phyloP scores from a whole-genome alignment of 768 basidiomycete species.

The Lactifluus pinguis region DNA sequence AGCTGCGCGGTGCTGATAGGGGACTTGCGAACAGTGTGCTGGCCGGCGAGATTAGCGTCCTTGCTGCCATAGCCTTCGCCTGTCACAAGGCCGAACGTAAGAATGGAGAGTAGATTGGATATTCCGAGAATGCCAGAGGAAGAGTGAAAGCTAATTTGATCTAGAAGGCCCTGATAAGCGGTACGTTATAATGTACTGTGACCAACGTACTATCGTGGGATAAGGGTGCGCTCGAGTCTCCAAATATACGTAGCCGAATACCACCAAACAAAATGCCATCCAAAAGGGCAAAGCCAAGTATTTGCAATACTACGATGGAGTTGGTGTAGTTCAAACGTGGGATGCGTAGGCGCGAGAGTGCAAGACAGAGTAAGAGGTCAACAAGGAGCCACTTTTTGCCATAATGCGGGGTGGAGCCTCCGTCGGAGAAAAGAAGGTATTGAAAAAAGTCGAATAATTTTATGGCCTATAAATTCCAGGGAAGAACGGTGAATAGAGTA shows the following conservation, averaged over 20 bases:
- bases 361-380: constrained; percentile 51
- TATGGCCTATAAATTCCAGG: constrained; percentile 41
- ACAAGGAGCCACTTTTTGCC: constrained; percentile 65
- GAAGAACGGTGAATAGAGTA: neutral
- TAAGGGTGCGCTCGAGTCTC: constrained; percentile 22
- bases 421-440: constrained; percentile 39
- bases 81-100: constrained; percentile 44
- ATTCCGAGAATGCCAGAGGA: constrained; percentile 33
- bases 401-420: constrained; percentile 30
- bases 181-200: constrained; percentile 8
- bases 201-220: constrained; percentile 16
- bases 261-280: constrained; percentile 68
- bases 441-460: constrained; percentile 66
- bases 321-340: constrained; percentile 63
- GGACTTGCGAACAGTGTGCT: constrained; percentile 87
- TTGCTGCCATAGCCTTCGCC: constrained; percentile 30
- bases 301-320: constrained; percentile 53
- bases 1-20: constrained; percentile 90
- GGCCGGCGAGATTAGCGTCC: constrained; percentile 65
- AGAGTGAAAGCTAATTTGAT: constrained; percentile 13
- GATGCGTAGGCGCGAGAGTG: constrained; percentile 59
- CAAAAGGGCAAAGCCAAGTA: constrained; percentile 50
- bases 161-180: constrained; percentile 11
- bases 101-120: constrained; percentile 38
- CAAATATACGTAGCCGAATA: constrained; percentile 45